A percentile compares a stretch with the other conserved stretches of the same genome.
Evolutionary conservation across 1,139 yeast species (phyloP).

Genomic region (Chernovozyma aurita): DNA sequence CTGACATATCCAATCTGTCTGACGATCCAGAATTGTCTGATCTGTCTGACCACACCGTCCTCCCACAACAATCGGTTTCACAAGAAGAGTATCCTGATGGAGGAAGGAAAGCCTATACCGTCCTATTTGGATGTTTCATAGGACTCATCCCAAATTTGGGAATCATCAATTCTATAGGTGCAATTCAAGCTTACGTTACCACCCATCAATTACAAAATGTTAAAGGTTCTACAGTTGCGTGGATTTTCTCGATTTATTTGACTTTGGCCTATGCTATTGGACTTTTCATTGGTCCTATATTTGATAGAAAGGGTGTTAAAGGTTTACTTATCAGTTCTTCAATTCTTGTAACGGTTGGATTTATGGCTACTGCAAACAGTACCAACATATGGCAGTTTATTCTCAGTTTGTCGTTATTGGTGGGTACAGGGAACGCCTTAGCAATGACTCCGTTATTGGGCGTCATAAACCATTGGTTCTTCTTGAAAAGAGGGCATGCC

Average conservation of each 20-base stretch:
- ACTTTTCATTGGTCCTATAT: constrained; percentile 40
- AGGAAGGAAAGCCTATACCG: constrained; percentile 54
- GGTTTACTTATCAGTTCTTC: constrained; percentile 42
- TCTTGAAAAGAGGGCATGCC: constrained; percentile 48
- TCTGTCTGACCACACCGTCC: no score
- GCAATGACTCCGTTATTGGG: constrained; percentile 56
- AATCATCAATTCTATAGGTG: constrained; percentile 58
- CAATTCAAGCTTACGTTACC: constrained; percentile 56
- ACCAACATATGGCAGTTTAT: constrained; percentile 50
- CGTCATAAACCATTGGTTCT: constrained; percentile 57
- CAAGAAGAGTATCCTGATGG: constrained; percentile 54
- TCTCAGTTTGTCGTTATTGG: constrained; percentile 45
- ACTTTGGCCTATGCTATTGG: constrained; percentile 57
- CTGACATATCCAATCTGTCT: no score
- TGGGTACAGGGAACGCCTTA: constrained; percentile 55
- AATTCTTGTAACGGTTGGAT: constrained; percentile 39
- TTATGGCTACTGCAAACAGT: constrained; percentile 50
- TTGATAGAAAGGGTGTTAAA: constrained; percentile 47
- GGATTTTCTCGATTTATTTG: constrained; percentile 64
- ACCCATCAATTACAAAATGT: constrained; percentile 45
- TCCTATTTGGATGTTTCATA: constrained; percentile 59
- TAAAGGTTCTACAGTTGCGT: constrained; percentile 48
- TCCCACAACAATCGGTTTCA: no score
- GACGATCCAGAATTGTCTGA: no score
- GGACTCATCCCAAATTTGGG: constrained; percentile 60